Evolutionary conservation across 2,329 filamentous ascomycete genomes (phyloP), one percentile per base, ranked within the genome.

Genomic region (Didymella keratinophila): DNA sequence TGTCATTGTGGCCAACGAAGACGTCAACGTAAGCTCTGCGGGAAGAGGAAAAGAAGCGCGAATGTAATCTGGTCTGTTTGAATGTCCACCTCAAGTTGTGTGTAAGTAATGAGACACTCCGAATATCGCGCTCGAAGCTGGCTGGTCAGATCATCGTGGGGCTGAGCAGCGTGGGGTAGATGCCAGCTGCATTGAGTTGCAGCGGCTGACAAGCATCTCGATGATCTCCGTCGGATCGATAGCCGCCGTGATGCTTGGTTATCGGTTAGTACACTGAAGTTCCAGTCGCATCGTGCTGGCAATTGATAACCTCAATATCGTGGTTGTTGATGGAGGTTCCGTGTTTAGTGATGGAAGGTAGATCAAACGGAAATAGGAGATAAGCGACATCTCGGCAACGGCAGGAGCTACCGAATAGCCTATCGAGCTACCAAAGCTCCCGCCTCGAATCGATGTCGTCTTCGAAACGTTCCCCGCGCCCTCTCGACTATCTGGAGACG

Each of bases 351-450:
- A 16, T 20, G 1, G 36, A 32, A 14, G 12, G 28, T 7, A 11
- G 4, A 34, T 4, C 30, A 39, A 14, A 16, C 49, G 39, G 21
- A 14, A 45, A 50, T 36, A 36, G 56, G 56, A 58, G 56, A 58
- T 58, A 58, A 42, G 44, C 41, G 32, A 32, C 27, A n/a, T 36
- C 16, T 46, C 39, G 45, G 41, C 28, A 23, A 21, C 45, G 44
- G 50, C 49, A 25, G 50, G 49, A 45, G 49, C 45, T 53, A 50
- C 50, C 50, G 39, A 50, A n/a, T 36, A 27, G 50, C 46, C 44
- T 54, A 58, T 54, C 56, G 56, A 58, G 56, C 56, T 54, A 49
- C 42, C 49, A 45, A 46, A 54, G 49, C 56, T 58, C 56, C 50
- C 34, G 50, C 30, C 18, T 20, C 45, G 50, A 36, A 21, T 46